Evolutionary conservation across 2,329 filamentous ascomycete species (phyloP).

Genomic region (Arthrobotrys pseudoclavata): DNA sequence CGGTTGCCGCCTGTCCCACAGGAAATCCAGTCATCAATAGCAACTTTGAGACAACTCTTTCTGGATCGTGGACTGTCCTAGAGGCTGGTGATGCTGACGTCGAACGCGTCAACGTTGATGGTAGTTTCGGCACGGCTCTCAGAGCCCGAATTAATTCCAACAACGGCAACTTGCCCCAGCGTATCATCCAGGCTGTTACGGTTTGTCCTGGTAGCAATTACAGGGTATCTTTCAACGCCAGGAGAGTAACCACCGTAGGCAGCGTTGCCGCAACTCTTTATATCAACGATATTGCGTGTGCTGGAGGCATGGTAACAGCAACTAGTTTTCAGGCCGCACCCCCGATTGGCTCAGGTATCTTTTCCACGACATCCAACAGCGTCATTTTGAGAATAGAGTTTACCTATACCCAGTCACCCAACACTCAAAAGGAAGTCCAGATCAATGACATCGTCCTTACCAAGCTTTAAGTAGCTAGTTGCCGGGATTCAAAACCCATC

Average conservation of each 20-base stretch:
- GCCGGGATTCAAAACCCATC: background rate
- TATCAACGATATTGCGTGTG: slow-evolving; percentile 8
- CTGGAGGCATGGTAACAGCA: slow-evolving; percentile 8
- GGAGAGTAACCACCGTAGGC: slow-evolving; percentile 6
- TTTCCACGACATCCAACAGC: slow-evolving; percentile 3
- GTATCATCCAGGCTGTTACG: slow-evolving; percentile 25
- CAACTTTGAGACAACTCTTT: slow-evolving; percentile 3
- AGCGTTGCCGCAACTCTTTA: slow-evolving; percentile 17
- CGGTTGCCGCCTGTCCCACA: slow-evolving; percentile 15
- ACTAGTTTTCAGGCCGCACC: background rate
- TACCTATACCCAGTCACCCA: background rate
- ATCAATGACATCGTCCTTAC: slow-evolving; percentile 27
- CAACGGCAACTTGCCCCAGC: slow-evolving; percentile 15
- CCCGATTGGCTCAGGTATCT: background rate
- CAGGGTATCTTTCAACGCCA: background rate
- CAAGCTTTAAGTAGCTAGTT: slow-evolving; percentile 11
- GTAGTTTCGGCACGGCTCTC: background rate
- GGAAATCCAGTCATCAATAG: slow-evolving; percentile 29
- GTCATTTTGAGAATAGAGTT: slow-evolving; percentile 9
- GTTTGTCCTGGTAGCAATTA: slow-evolving; percentile 34
- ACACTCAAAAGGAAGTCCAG: slow-evolving; percentile 15
- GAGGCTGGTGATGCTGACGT: slow-evolving; percentile 7
- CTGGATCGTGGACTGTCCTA: slow-evolving; percentile 1
- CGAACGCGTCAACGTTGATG: background rate
- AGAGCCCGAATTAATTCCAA: slow-evolving; percentile 1